Evolutionary conservation across 2,329 filamentous ascomycete species (phyloP).

Genomic region (Pseudogymnoascus sp.): DNA sequence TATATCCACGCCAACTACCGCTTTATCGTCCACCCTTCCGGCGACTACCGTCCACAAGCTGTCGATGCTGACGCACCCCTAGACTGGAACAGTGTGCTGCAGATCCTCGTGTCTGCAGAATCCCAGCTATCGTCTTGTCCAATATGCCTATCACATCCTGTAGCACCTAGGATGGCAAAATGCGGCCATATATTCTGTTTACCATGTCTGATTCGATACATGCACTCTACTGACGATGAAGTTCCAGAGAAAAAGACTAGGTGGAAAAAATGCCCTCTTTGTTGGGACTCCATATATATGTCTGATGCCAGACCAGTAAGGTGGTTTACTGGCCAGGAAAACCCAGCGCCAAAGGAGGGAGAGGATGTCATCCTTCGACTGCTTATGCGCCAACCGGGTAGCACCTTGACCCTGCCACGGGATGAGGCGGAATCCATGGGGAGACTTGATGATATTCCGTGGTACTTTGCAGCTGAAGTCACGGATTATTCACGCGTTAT

Average conservation of each 20-base stretch:
- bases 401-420: constrained; percentile 78
- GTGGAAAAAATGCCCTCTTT: constrained; percentile 96
- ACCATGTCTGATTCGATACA: constrained; percentile 87
- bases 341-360: constrained; percentile 69
- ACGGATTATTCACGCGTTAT: constrained; percentile 92
- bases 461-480: constrained; percentile 91
- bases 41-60: constrained; percentile 72
- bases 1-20: constrained; percentile 96
- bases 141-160: constrained; percentile 87
- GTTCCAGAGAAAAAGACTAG: constrained; percentile 60
- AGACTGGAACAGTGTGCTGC: constrained; percentile 84
- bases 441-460: constrained; percentile 72
- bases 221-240: constrained; percentile 70
- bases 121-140: constrained; percentile 86
- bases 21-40: constrained; percentile 82
- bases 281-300: constrained; percentile 88
- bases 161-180: constrained; percentile 91
- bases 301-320: constrained; percentile 82
- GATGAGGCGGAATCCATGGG: constrained; percentile 66
- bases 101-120: constrained; percentile 82
- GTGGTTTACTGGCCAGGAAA: constrained; percentile 87
- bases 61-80: constrained; percentile 81
- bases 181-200: constrained; percentile 97
- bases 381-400: constrained; percentile 71
- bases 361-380: constrained; percentile 84